Percentiles rank a stretch among this genome's conserved stretches.
phyloP scores from a whole-genome alignment of 768 basidiomycete genomes.

The Phlebiopsis flavidoalba region DNA sequence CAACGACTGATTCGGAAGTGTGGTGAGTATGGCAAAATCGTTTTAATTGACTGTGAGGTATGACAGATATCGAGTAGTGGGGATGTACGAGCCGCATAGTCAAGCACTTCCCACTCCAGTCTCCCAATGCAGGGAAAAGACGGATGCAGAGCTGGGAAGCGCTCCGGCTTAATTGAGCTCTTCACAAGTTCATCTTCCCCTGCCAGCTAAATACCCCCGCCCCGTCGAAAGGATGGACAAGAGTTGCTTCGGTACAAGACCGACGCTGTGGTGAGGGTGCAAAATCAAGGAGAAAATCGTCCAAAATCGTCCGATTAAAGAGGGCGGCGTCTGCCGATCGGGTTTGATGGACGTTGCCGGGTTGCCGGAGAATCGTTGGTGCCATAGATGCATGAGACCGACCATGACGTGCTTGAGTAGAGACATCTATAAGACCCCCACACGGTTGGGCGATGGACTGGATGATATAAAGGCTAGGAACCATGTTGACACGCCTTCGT shows the following conservation, averaged over 20 bases:
- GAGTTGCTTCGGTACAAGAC: constrained; percentile 48
- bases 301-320: background rate
- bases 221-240: constrained; percentile 28
- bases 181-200: constrained; percentile 34
- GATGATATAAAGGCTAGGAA: background rate
- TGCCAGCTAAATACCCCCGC: constrained; percentile 49
- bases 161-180: constrained; percentile 85
- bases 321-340: background rate
- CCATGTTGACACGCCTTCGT: constrained; percentile 33
- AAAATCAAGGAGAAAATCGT: constrained; percentile 11
- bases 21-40: too few species aligned
- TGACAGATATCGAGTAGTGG: background rate
- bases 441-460: too few species aligned
- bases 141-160: constrained; percentile 38
- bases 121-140: constrained; percentile 29
- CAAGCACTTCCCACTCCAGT: constrained; percentile 57
- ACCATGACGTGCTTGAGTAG: background rate
- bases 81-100: constrained; percentile 68
- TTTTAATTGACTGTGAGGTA: too few species aligned
- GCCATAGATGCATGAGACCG: background rate
- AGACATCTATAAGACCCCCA: background rate
- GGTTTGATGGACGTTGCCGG: background rate
- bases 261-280: constrained; percentile 37
- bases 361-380: background rate
- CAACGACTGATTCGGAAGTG: too few species aligned